Base-by-base conservation (phyloP, 2,329 filamentous ascomycete species). In the Fonsecaea pugnacius region DNA sequence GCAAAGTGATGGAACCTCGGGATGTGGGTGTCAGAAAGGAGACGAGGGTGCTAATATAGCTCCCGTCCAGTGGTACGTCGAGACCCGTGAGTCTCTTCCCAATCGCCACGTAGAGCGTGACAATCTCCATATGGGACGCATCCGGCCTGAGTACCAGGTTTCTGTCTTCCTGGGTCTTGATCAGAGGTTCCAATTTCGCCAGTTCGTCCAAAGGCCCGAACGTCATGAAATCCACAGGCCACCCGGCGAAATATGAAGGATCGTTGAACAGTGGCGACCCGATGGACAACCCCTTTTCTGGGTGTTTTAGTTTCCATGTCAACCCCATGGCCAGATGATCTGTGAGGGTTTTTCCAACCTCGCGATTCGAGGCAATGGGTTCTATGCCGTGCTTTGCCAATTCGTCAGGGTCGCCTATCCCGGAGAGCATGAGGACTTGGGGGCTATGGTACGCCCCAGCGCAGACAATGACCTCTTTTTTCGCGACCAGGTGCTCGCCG, bases 1-100 rank as follows among this genome's bases (percentile, higher is more conserved):
- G 55, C 54, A 84, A 77, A 61, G 85, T 83, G 8, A 84, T 74
- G 1, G 75, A 79, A 0, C 83, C 83, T 7, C 75, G 74, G 0
- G 81, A 81, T 36, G 83, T 83, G 0, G 83, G 33, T 4, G 63
- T 46, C 2, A 65, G 27, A 50, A 43, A 60, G 4, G 35, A 46
- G 27, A 32, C 53, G 35, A 61, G 12, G 14, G 58, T 52, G 27
- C 40, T 65, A 46, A 61, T 58, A 36, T 65, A 59, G 53, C 46
- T 61, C 16, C 63, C 63, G 27, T 65, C 58, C 18, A 58, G 38
- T 18, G 63, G 50, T 7, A 58, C 58, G 12, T 65, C 58, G 5
- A 48, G 21, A n/a, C 53, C 63, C 21, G 54, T 46, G 33, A 63
- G 27, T 27, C 48, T 35, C 27, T 32, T 50, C 3, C 52, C 63